phyloP scores from a whole-genome alignment of 2,329 filamentous ascomycete species.

The Fusarium austroafricanum region DNA sequence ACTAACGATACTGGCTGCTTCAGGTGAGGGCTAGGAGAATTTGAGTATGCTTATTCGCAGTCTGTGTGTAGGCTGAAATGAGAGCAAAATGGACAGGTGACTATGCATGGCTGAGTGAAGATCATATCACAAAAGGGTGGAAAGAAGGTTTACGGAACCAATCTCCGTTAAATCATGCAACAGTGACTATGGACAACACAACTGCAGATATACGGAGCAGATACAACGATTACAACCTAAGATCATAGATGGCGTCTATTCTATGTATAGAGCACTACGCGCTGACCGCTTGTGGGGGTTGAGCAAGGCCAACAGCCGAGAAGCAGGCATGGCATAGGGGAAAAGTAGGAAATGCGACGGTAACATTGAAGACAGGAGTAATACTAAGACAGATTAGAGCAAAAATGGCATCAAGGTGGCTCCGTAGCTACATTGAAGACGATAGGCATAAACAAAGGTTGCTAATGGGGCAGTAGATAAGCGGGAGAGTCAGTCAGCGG shows the following conservation, averaged over 20 bases:
- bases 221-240: neutral
- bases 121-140: neutral
- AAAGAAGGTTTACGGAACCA: conserved; percentile 8
- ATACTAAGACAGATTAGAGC: conserved; percentile 17
- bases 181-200: neutral
- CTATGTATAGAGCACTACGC: conserved; percentile 37
- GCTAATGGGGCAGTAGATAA: neutral
- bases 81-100: neutral
- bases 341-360: conserved; percentile 29
- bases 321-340: conserved; percentile 5
- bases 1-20: conserved; percentile 37
- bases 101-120: conserved; percentile 2
- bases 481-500: neutral
- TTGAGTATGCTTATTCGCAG: neutral
- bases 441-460: conserved; percentile 3
- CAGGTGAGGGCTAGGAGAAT: conserved; percentile 37
- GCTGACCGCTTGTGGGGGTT: conserved; percentile 23
- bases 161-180: conserved; percentile 24
- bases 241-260: conserved; percentile 29
- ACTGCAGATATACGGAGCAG: neutral
- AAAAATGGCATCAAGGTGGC: conserved; percentile 9
- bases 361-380: conserved; percentile 27
- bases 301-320: conserved; percentile 3
- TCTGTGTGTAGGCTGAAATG: neutral
- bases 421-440: conserved; percentile 4